Percentiles rank a stretch among this genome's conserved stretches.
Conservation (phyloP, 768 basidiomycete species). For the Trametes cingulata region DNA sequence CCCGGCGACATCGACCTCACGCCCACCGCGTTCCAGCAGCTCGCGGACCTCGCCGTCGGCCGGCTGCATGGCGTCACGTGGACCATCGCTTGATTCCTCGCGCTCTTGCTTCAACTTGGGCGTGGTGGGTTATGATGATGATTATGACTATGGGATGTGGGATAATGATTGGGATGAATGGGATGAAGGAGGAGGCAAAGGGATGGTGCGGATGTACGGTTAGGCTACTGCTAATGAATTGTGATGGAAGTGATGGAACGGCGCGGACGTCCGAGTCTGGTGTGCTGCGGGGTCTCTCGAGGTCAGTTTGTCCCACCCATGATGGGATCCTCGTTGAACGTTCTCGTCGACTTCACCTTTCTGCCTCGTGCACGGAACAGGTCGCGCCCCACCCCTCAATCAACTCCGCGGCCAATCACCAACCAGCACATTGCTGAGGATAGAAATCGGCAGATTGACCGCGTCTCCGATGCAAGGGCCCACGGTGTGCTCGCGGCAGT, state of each 20-base stretch:
- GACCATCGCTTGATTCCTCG: constrained; percentile 21
- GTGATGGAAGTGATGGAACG: constrained; percentile 7
- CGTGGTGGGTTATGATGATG: neutral
- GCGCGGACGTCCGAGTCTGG: too few relatives aligned
- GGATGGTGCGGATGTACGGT: constrained; percentile 13
- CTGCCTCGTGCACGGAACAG: too few relatives aligned
- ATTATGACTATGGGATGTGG: neutral
- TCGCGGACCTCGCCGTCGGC: constrained; percentile 28
- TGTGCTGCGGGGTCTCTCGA: too few relatives aligned
- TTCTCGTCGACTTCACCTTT: too few relatives aligned
- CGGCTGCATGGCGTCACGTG: constrained; percentile 30
- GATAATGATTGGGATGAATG: constrained; percentile 4
- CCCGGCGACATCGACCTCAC: constrained; percentile 29
- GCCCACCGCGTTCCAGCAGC: constrained; percentile 31
- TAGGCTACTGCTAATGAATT: constrained; percentile 18
- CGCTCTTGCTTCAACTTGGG: neutral
- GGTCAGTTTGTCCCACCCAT: too few relatives aligned
- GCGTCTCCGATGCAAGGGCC: too few relatives aligned
- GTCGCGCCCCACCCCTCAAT: too few relatives aligned
- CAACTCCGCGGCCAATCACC: too few relatives aligned
- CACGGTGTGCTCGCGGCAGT: too few relatives aligned
- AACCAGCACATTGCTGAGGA: too few relatives aligned
- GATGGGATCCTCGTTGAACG: too few relatives aligned
- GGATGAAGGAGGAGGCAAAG: neutral
- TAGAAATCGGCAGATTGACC: too few relatives aligned